A percentile compares a stretch with the other conserved stretches of the same genome.
Evolutionary conservation across 2,329 filamentous ascomycete species (phyloP).

Genomic region (Diplodia corticola): DNA sequence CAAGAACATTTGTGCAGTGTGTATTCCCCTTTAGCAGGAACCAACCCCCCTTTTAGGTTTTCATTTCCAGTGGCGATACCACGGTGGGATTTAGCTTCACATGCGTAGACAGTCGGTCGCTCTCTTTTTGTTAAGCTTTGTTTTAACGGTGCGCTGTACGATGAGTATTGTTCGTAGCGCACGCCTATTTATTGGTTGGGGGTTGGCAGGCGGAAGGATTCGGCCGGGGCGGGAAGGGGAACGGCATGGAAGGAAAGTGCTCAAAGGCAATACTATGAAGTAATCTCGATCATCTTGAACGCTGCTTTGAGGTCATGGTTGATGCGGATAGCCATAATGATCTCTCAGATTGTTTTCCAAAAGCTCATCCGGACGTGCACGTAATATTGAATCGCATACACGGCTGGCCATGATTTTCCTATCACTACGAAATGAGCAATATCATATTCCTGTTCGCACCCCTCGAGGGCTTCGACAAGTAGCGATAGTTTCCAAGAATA

Average conservation of each 20-base stretch:
- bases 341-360: not conserved
- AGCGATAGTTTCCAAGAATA: not conserved
- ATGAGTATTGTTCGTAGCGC: constrained; percentile 2
- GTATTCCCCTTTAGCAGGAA: not conserved
- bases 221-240: not conserved
- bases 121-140: not conserved
- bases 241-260: not conserved
- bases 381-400: too few species aligned
- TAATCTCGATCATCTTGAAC: not conserved
- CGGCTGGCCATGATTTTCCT: too few species aligned
- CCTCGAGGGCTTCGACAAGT: not conserved
- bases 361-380: too few species aligned
- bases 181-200: not conserved
- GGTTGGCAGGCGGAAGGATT: not conserved
- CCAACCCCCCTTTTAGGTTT: not conserved
- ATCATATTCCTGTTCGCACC: too few species aligned
- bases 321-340: not conserved
- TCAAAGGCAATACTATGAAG: not conserved
- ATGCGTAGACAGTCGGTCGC: constrained; percentile 15
- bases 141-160: not conserved
- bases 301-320: not conserved
- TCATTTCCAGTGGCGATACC: constrained; percentile 8
- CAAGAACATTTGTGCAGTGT: not conserved
- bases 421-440: not conserved
- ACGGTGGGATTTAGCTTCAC: not conserved